Evolutionary conservation across 1,284 basidiomycete genomes (phyloP), one percentile per base, ranked within the genome.

Genomic region (Calocybe gambosa): DNA sequence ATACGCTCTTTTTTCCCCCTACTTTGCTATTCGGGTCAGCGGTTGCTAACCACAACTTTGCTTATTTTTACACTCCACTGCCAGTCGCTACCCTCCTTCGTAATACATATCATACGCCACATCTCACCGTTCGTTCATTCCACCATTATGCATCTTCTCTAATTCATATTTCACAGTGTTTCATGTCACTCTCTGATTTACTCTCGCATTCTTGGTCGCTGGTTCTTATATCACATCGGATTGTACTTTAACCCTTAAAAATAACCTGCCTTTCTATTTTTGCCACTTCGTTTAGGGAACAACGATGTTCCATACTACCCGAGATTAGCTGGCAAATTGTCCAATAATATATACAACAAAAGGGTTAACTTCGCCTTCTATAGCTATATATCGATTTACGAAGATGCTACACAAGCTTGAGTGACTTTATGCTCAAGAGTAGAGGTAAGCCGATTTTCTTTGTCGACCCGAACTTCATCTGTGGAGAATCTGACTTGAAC

Each of bases 1-100:
- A 9, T 26, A 43, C 36, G 39, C n/a, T 29, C 26, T 47, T 46
- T 47, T 51, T n/a, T n/a, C 43, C 39, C 39, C 39, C 26, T 45
- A 50, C 29, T 43, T 47, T 20, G 35, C 47, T 49, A 48, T 47
- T 50, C 37, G 8, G 25, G 29, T 26, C 50, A 38, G 47, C 40
- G 50, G 51, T 48, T 40, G 39, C 52, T 45, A 28, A 38, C 46
- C 42, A 44, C 51, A 35, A 38, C 38, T 46, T 48, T 38, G 43
- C 36, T 43, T 28, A 35, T 2, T 18, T 13, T 45, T 35, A n/a
- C 25, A 21, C 42, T 38, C 46, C 39, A 40, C 39, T n/a, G 36
- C n/a, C 47, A 37, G 37, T 29, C 31, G 41, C 18, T 41, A 23
- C 25, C 29, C 42, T 34, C 45, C 42, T 40, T 46, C 50, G 34